These are phyloP conservation scores for Colletotrichum zoysiae DNA, from an alignment of 2,329 filamentous ascomycete genomes.

Conservation along the genomic window DNA sequence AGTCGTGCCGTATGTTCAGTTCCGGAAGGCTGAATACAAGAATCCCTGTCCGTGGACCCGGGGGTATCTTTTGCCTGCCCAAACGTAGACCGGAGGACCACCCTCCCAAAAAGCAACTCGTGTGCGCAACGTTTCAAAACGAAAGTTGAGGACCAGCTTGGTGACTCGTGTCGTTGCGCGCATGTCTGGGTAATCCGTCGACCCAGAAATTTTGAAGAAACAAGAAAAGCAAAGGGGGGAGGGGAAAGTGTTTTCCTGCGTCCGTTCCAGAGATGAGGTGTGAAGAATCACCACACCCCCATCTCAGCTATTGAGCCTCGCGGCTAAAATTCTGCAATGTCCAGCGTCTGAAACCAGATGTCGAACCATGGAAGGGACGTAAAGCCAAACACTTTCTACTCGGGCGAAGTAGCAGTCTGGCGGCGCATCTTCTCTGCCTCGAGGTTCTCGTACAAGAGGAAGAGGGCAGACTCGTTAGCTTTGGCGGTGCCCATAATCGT, in stretches of 20 bases:
- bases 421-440: constrained; percentile 99
- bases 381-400: constrained; percentile 54
- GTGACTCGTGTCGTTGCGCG: constrained; percentile 20
- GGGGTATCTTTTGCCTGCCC: constrained; percentile 38
- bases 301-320: constrained; percentile 32
- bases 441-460: constrained; percentile 97
- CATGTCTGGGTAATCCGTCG: constrained; percentile 17
- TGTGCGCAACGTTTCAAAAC: constrained; percentile 20
- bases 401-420: constrained; percentile 69
- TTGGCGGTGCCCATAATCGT: constrained; percentile 96
- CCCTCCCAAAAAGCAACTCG: constrained; percentile 37
- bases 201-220: constrained; percentile 22
- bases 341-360: constrained; percentile 12
- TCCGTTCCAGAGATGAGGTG: constrained; percentile 25
- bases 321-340: constrained; percentile 39
- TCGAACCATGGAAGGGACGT: constrained; percentile 33
- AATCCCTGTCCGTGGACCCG: constrained; percentile 30
- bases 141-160: constrained; percentile 24
- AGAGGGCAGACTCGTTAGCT: constrained; percentile 95
- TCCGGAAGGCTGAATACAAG: constrained; percentile 30
- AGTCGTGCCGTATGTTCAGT: constrained; percentile 40
- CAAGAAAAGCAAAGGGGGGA: neutral
- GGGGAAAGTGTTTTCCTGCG: constrained; percentile 13
- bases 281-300: neutral
- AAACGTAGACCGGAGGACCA: constrained; percentile 40